Base-by-base conservation (phyloP, 2,329 filamentous ascomycete species). In the Fusarium protoensiforme region DNA sequence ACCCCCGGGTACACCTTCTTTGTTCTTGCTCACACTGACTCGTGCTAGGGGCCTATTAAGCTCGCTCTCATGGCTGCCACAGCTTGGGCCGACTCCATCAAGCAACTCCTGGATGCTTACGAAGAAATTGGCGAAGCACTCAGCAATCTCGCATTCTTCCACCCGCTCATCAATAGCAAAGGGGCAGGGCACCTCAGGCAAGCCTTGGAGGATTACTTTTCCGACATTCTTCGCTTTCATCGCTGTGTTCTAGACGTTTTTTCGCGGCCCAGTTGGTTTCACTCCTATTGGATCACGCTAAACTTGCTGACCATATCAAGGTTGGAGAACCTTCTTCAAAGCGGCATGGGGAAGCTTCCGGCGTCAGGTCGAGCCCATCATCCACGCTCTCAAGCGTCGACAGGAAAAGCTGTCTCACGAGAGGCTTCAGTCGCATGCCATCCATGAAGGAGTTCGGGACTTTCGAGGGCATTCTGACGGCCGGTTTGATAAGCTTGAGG, bases 321-420 rank as follows among this genome's bases (percentile, higher is more conserved):
- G 29, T 39, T 71, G 65, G 62, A 66, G 41, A 16, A 36, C 29
- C 9, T 13, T 69, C 4, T 60, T 72, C 38, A 24, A 22, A 5
- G 16, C 66, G 7, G 36, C 66, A 3, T 72, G 64, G 64, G 69
- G 69, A 35, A 60, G 60, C 4, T 72, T 69, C n/a, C 60, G 69
- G 11, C 58, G 46, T 11, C 38, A 57, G 7, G 51, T 69, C 13
- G 33, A 35, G 1, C 63, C 61, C 2, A 67, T 72, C 24, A 14
- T 72, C 1, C 35, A 48, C 16, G 67, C 61, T 11, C 57, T 64
- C 10, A 64, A 64, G 20, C 36, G 63, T 10, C 48, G 54, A 31
- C 62, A 70, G 18, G 20, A 16, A 0, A 1, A 62, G 0, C 14
- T 71, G 1, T 64, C 68, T 5, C 57, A 64, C 0, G 38, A 57